These are phyloP conservation scores for Millerozyma acaciae DNA, from an alignment of 805 yeast genomes.

Conservation along the genomic window DNA sequence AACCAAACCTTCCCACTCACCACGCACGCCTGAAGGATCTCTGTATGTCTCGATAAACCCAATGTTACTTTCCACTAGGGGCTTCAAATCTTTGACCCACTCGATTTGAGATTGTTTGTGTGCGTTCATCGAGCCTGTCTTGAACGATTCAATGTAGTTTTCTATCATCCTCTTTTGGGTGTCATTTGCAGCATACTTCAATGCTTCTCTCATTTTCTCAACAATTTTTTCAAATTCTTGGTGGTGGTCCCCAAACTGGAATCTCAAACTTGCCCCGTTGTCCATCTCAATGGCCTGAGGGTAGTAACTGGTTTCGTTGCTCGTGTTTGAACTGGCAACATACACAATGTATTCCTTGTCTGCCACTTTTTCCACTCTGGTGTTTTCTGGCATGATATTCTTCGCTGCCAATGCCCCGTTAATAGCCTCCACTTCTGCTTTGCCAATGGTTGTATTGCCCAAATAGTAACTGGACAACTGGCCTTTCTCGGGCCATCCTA, in stretches of 20 bases:
- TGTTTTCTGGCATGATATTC: constrained; percentile 74
- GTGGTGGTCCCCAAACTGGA: constrained; percentile 77
- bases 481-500: constrained; percentile 79
- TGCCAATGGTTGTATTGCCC: constrained; percentile 39
- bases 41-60: constrained; percentile 93
- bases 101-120: constrained; percentile 79
- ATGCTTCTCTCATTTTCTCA: constrained; percentile 53
- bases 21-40: constrained; percentile 87
- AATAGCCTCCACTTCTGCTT: constrained; percentile 61
- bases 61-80: constrained; percentile 65
- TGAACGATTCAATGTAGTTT: constrained; percentile 64
- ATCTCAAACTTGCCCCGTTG: constrained; percentile 40
- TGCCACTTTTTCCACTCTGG: constrained; percentile 60
- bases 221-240: constrained; percentile 61
- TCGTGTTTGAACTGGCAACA: constrained; percentile 64
- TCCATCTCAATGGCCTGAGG: constrained; percentile 31
- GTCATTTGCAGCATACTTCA: constrained; percentile 64
- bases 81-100: constrained; percentile 87
- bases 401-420: constrained; percentile 60
- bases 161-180: constrained; percentile 65
- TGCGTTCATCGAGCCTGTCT: constrained; percentile 78
- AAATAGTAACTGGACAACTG: constrained; percentile 74
- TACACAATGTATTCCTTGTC: constrained; percentile 51
- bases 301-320: constrained; percentile 53
- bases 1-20: constrained; percentile 91